Base-by-base conservation (phyloP, 176 grass and related monocot genomes). In the Oropetium thomaeum region DNA sequence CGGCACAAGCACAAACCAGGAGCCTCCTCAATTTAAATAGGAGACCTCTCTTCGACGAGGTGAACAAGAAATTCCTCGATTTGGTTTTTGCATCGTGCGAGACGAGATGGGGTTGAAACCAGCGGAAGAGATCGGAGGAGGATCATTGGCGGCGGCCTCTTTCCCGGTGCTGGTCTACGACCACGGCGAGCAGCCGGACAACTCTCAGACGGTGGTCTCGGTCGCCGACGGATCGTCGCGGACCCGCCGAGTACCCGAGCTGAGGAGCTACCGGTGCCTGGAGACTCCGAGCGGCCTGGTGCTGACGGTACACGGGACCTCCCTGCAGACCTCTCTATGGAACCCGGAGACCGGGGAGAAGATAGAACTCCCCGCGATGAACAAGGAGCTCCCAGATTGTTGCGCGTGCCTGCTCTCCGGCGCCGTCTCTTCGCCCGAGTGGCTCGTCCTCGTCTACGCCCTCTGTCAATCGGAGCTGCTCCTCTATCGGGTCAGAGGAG, bases 81-180 rank as follows among this genome's bases (percentile, higher is more conserved):
- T n/a, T n/a, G n/a, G n/a, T n/a, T n/a, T n/a, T n/a, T n/a, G n/a
- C n/a, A n/a, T n/a, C n/a, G n/a, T n/a, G n/a, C n/a, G n/a, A n/a
- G n/a, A n/a, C 40, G 26, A 1, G 70, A 59, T 30, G 71, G 71
- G 10, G 53, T 20, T 16, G 1, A 29, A 28, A 14, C 4, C 23
- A 34, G 1, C 54, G 25, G 3, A 25, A 25, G 55, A n/a, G 35
- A n/a, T 8, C 8, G 13, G 25, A n/a, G n/a, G 7, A 14, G 1
- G 16, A 1, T 28, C 54, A 1, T 38, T 74, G 23, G 9, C 54
- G 6, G 6, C 49, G 55, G 39, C 26, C 9, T 60, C 54, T 20
- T 59, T 60, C 38, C 71, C 54, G 9, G 54, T 74, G 54, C 71
- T 74, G 5, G 71, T 60, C 25, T 74, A 74, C 37, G 54, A 74